These are phyloP conservation scores for Coprinopsis cinerea DNA, from an alignment of 768 basidiomycete genomes.

Conservation along the genomic window DNA sequence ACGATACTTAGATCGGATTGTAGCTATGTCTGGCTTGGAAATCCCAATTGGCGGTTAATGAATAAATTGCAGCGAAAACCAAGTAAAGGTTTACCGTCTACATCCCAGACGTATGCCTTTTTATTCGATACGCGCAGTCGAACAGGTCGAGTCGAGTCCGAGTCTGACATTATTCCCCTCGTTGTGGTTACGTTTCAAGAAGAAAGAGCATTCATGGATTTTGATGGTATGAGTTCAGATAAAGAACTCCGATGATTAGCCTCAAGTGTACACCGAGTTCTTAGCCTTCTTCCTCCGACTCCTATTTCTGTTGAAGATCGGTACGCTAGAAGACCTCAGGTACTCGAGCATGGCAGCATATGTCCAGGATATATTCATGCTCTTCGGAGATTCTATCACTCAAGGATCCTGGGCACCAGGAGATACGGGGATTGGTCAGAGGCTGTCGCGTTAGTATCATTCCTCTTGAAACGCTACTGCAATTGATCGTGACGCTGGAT, in stretches of 20 bases:
- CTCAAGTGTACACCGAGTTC: too few relatives aligned
- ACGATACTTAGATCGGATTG: constrained; percentile 70
- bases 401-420: constrained; percentile 54
- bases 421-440: constrained; percentile 57
- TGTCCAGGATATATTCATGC: constrained; percentile 61
- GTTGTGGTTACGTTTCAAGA: constrained; percentile 14
- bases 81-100: constrained; percentile 49
- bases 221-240: background rate
- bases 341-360: constrained; percentile 43
- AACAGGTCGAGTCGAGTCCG: constrained; percentile 34
- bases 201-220: constrained; percentile 5
- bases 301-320: too few relatives aligned
- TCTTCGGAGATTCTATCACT: constrained; percentile 82
- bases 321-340: too few relatives aligned
- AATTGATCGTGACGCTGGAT: constrained; percentile 1
- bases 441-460: constrained; percentile 51
- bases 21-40: constrained; percentile 61
- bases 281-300: too few relatives aligned
- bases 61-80: constrained; percentile 1
- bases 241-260: constrained; percentile 1
- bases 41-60: constrained; percentile 3
- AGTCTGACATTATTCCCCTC: too few relatives aligned
- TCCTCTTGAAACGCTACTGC: constrained; percentile 2
- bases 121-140: constrained; percentile 70
- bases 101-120: constrained; percentile 84